Conservation (phyloP, 805 yeast species). For the Metschnikowia drakensbergensis region DNA sequence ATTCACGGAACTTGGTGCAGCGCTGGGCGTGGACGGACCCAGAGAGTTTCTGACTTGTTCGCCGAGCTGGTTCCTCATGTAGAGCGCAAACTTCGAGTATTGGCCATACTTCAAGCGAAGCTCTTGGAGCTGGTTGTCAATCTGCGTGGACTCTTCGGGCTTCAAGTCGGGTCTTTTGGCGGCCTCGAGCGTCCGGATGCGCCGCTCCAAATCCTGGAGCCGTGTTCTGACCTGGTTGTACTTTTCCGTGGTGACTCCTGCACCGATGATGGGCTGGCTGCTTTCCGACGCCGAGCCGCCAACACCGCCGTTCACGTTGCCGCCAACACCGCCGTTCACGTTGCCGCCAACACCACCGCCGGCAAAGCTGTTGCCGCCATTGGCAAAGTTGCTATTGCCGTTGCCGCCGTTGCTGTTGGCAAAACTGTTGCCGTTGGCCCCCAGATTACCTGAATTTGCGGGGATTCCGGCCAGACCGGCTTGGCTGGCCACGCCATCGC, state of each 20-base stretch:
- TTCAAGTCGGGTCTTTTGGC: conserved; percentile 43
- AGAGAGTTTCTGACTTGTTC: conserved; percentile 24
- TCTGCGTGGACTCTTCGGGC: conserved; percentile 41
- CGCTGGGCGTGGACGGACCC: conserved; percentile 7
- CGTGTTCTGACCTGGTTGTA: conserved; percentile 44
- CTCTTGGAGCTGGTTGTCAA: conserved; percentile 48
- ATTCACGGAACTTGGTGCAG: conserved; percentile 7
- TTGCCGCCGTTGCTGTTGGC: not conserved
- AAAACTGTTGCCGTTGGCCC: not conserved
- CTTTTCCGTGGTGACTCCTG: conserved; percentile 30
- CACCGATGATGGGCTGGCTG: not conserved
- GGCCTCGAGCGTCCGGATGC: conserved; percentile 47
- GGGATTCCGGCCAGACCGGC: not conserved
- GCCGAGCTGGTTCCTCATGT: conserved; percentile 41
- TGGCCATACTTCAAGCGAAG: conserved; percentile 45
- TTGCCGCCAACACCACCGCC: not conserved
- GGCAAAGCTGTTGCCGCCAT: not conserved
- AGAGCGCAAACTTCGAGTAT: conserved; percentile 48
- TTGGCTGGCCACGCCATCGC: not conserved
- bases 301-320: not conserved
- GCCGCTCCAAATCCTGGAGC: conserved; percentile 47
- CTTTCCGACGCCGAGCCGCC: not conserved
- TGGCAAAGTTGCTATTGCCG: not conserved
- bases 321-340: too few relatives aligned
- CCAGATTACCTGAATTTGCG: not conserved